Conservation (phyloP, 2,329 filamentous ascomycete species). For the Fusarium avenaceum region DNA sequence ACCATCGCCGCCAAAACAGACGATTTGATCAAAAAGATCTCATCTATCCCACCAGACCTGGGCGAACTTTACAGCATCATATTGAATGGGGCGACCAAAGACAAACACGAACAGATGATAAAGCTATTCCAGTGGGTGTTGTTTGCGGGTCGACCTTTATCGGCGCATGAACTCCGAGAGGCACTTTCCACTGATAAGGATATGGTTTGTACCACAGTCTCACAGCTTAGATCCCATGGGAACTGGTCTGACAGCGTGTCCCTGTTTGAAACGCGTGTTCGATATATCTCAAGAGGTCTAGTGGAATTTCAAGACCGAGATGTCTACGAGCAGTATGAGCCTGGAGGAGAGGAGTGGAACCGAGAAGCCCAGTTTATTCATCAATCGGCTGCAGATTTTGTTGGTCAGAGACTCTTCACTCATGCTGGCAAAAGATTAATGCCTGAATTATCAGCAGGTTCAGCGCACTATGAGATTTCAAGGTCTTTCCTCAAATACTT, state of each 20-base stretch:
- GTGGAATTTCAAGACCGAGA: background rate
- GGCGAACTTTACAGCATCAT: fast-evolving
- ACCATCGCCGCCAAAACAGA: background rate
- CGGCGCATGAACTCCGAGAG: conserved; percentile 1
- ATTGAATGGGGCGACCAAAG: background rate
- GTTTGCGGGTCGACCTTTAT: background rate
- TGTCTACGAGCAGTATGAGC: background rate
- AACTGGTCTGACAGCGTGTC: background rate
- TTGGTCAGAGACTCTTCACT: fast-evolving
- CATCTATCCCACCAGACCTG: background rate
- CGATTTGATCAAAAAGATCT: background rate
- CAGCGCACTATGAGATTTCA: background rate
- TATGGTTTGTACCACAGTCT: fast-evolving
- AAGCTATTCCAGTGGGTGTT: background rate
- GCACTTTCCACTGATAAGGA: background rate
- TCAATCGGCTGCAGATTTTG: background rate
- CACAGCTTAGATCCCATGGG: fast-evolving
- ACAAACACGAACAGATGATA: background rate
- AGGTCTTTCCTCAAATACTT: background rate
- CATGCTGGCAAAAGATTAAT: too few relatives aligned
- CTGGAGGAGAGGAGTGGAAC: background rate
- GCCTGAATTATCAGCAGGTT: fast-evolving
- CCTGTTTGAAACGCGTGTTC: background rate
- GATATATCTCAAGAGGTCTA: background rate
- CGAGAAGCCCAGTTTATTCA: conserved; percentile 5